These are phyloP conservation scores for Silene coronaria DNA, from an alignment of 179 eudicot genomes.

Conservation along the genomic window DNA sequence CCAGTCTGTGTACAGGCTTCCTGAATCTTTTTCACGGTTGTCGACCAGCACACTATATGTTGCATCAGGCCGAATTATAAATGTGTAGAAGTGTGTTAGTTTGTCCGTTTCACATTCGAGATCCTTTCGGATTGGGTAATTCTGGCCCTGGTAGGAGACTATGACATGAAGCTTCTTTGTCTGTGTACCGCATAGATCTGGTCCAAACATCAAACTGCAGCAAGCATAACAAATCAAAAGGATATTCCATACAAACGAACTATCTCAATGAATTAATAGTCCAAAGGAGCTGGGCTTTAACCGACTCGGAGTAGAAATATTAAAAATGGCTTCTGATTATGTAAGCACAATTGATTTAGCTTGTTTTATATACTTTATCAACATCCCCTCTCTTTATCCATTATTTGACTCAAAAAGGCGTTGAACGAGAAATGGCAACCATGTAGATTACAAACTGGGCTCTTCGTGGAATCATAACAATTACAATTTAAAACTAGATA, in stretches of 20 bases:
- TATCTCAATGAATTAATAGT: not conserved
- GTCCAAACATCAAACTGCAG: slow-evolving; percentile 87
- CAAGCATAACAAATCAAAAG: slow-evolving; percentile 12
- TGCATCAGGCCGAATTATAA: slow-evolving; percentile 74
- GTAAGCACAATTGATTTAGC: not conserved
- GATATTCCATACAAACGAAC: not conserved
- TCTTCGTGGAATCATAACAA: not conserved
- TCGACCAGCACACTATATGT: slow-evolving; percentile 62
- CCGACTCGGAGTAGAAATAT: no score
- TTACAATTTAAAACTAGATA: not conserved
- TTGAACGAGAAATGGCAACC: not conserved
- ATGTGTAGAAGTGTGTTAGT: slow-evolving; percentile 80
- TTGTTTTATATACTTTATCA: not conserved
- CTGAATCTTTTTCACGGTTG: slow-evolving; percentile 67
- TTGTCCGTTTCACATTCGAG: slow-evolving; percentile 88
- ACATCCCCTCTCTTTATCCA: not conserved
- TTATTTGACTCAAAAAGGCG: not conserved
- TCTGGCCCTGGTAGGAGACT: slow-evolving; percentile 76
- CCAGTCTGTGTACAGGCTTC: slow-evolving; percentile 83
- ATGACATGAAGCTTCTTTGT: slow-evolving; percentile 75
- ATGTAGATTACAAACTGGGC: no score
- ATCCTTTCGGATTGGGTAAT: slow-evolving; percentile 73
- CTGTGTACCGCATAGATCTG: slow-evolving; percentile 78
- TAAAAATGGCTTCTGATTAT: not conserved
- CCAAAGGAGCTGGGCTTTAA: not conserved